Base-by-base conservation (phyloP, 495 filamentous ascomycete genomes). In the Cercophora scortea region DNA sequence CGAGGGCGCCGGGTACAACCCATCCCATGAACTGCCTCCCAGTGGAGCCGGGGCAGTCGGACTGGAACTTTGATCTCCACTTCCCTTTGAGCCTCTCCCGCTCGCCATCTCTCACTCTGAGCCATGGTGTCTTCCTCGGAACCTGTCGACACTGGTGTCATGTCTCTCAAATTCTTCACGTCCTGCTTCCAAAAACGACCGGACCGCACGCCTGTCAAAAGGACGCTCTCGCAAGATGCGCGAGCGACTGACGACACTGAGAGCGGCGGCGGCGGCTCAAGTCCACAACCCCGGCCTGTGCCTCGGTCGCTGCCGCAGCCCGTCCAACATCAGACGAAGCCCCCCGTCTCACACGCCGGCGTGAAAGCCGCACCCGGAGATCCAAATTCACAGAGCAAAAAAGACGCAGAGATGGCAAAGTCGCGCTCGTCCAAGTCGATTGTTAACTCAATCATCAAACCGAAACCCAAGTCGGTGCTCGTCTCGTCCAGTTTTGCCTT, bases 181-280 rank as follows among this genome's bases (percentile, higher is more conserved):
- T 60, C 61, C 1, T 66, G 63, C 47, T 61, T 66, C 53, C 57
- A 60, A 36, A 59, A 58, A 25, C 49, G 59, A 45, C 42, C 50
- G 36, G 46, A 40, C 16, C 55, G 46, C 33, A 11, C 47, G 32
- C 48, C 43, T 0, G 10, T 49, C 52, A 62, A 62, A 45, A 50
- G 59, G 32, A 41, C 42, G 32, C 48, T 42, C 18, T 46, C 45
- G 33, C 10, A 42, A 10, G 41, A 18, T 33, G 43, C 8, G 43
- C 17, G 61, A 36, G 50, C 47, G 45, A 42, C 60, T 36, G 54
- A 52, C 19, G 63, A 57, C 51, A 63, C 60, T 17, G 62, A 62
- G 12, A 58, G 55, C 60, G 54, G 54, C 50, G 47, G 50, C 43
- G 43, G 40, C 51, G 25, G 34, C 39, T 18, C 49, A 32, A n/a